Conservation (phyloP, 2,329 filamentous ascomycete genomes). For the Neonectria neomacrospora region DNA sequence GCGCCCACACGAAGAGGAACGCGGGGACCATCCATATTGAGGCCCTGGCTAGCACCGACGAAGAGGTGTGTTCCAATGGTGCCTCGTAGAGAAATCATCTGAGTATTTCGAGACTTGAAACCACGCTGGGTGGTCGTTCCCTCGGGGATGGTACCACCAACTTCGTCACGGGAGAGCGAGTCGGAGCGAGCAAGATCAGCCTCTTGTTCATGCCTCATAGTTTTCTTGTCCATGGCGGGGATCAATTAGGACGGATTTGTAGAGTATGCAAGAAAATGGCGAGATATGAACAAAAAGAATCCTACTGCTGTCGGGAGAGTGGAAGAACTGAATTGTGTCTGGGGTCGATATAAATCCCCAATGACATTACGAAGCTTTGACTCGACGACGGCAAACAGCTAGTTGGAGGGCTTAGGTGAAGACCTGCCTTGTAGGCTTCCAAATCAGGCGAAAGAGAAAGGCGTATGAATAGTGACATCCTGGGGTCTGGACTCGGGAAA, state of each 20-base stretch:
- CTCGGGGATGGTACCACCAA: slow-evolving; percentile 11
- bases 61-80: slow-evolving; percentile 19
- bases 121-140: slow-evolving; percentile 17
- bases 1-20: slow-evolving; percentile 9
- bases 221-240: slow-evolving; percentile 23
- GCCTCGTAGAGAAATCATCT: slow-evolving; percentile 24
- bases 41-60: slow-evolving; percentile 11
- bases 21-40: slow-evolving; percentile 13
- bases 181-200: slow-evolving; percentile 13
- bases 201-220: slow-evolving; percentile 7
- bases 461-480: neutral
- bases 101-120: slow-evolving; percentile 25
- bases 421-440: slow-evolving; percentile 11
- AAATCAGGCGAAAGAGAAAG: neutral
- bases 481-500: slow-evolving; percentile 12
- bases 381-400: neutral
- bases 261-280: neutral
- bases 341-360: neutral
- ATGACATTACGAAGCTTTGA: neutral
- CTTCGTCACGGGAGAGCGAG: slow-evolving; percentile 17
- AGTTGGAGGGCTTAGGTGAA: slow-evolving; percentile 13
- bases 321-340: neutral
- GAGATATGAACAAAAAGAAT: neutral
- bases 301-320: neutral
- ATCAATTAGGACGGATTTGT: neutral